These are phyloP conservation scores for Ustilago loliicola DNA, from an alignment of 1,284 basidiomycete genomes.

Conservation along the genomic window DNA sequence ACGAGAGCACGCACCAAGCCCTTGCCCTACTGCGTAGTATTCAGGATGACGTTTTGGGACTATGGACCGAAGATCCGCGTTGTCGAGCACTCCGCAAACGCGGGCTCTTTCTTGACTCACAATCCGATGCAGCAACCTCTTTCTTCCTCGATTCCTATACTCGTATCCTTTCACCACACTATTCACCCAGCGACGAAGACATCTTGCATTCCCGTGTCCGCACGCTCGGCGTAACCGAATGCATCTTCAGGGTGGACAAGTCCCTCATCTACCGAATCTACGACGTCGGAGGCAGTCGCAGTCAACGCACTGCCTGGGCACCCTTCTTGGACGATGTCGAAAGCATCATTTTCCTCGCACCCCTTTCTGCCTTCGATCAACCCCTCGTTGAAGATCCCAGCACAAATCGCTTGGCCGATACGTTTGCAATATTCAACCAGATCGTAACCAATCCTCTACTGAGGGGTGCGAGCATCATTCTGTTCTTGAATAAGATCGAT, in stretches of 20 bases:
- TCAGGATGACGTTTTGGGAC: constrained; percentile 8
- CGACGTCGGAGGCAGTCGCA: constrained; percentile 55
- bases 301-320: constrained; percentile 52
- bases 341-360: constrained; percentile 58
- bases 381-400: constrained; percentile 43
- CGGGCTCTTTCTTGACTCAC: constrained; percentile 25
- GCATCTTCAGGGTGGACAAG: constrained; percentile 42
- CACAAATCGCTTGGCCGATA: constrained; percentile 51
- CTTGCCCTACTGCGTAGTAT: constrained; percentile 6
- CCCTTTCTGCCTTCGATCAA: constrained; percentile 60
- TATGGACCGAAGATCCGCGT: constrained; percentile 25
- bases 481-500: constrained; percentile 65
- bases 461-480: constrained; percentile 36
- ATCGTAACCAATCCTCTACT: constrained; percentile 48
- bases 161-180: constrained; percentile 28
- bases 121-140: constrained; percentile 29
- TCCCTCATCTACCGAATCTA: constrained; percentile 47
- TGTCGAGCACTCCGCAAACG: constrained; percentile 29
- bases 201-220: constrained; percentile 60
- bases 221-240: constrained; percentile 54
- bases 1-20: neutral
- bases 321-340: constrained; percentile 51
- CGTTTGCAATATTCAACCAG: constrained; percentile 43
- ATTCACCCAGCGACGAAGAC: constrained; percentile 51
- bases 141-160: constrained; percentile 49